These are phyloP conservation scores for Termitomyces heimii DNA, from an alignment of 768 basidiomycete species.

Conservation along the genomic window DNA sequence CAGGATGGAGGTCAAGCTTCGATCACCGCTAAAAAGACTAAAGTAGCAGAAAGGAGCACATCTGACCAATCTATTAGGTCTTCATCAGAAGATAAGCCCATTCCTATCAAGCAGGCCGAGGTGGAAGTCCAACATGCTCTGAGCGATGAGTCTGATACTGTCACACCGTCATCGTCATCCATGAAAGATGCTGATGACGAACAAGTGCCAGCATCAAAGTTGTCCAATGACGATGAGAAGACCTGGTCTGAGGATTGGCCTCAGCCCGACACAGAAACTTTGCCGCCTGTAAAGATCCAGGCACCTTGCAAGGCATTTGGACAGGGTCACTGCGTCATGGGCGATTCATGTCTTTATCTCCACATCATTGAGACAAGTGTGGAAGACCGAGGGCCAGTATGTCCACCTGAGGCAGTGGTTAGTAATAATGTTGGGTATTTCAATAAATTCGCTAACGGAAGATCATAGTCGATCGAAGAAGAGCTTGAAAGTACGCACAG, in stretches of 20 bases:
- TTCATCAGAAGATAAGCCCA: neutral
- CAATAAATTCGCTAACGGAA: neutral
- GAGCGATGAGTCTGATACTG: neutral
- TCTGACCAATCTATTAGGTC: too few relatives aligned
- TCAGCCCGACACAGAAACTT: constrained; percentile 4
- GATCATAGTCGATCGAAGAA: neutral
- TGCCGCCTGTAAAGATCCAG: constrained; percentile 12
- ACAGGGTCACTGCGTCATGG: constrained; percentile 26
- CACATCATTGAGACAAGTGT: constrained; percentile 18
- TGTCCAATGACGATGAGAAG: constrained; percentile 12
- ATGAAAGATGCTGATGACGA: neutral
- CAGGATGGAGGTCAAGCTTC: neutral
- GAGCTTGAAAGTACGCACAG: neutral
- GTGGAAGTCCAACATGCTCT: neutral
- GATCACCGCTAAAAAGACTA: neutral
- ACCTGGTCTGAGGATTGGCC: constrained; percentile 14
- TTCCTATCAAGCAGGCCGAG: neutral
- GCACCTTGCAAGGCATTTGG: constrained; percentile 27
- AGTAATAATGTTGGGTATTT: neutral
- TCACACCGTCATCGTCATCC: neutral
- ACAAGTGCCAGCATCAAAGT: neutral
- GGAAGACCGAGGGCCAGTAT: constrained; percentile 6
- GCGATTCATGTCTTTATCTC: constrained; percentile 22
- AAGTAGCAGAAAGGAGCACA: neutral
- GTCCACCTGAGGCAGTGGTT: neutral